Evolutionary conservation across 192 early-diverging fungal genomes (phyloP).

Genomic region (Coemansia sp.): DNA sequence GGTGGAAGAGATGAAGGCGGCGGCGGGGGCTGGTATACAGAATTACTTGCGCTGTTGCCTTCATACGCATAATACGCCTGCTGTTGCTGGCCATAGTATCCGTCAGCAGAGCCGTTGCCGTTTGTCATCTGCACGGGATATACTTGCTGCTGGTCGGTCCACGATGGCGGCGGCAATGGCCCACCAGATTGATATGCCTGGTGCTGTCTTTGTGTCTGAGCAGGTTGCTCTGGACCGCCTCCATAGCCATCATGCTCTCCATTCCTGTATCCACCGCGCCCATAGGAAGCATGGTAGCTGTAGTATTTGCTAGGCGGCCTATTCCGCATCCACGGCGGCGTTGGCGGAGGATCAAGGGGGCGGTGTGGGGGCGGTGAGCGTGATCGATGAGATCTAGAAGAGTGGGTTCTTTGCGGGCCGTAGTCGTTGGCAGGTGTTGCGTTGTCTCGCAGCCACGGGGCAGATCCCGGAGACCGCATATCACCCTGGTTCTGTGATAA

Average conservation of each 20-base stretch:
- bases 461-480: conserved; percentile 20
- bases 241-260: not conserved
- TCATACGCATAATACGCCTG: conserved; percentile 2
- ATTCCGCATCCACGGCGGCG: conserved; percentile 41
- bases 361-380: conserved; percentile 27
- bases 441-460: conserved; percentile 32
- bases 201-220: conserved; percentile 3
- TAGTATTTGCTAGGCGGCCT: conserved; percentile 25
- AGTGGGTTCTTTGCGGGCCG: conserved; percentile 4
- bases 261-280: not conserved
- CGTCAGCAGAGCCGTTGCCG: not conserved
- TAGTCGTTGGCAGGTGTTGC: conserved; percentile 15
- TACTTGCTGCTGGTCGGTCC: conserved; percentile 2
- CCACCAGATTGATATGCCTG: not conserved
- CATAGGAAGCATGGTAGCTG: conserved; percentile 17
- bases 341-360: conserved; percentile 23
- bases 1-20: conserved; percentile 14
- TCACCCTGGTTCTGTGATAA: conserved; percentile 6
- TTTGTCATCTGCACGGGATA: not conserved
- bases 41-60: not conserved
- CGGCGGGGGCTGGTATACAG: not conserved
- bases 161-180: not conserved
- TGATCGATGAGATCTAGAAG: conserved; percentile 7
- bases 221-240: conserved; percentile 6
- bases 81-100: conserved; percentile 8